These are phyloP conservation scores for Porogramme epimiltina DNA, from an alignment of 1,284 basidiomycete genomes.

Conservation along the genomic window DNA sequence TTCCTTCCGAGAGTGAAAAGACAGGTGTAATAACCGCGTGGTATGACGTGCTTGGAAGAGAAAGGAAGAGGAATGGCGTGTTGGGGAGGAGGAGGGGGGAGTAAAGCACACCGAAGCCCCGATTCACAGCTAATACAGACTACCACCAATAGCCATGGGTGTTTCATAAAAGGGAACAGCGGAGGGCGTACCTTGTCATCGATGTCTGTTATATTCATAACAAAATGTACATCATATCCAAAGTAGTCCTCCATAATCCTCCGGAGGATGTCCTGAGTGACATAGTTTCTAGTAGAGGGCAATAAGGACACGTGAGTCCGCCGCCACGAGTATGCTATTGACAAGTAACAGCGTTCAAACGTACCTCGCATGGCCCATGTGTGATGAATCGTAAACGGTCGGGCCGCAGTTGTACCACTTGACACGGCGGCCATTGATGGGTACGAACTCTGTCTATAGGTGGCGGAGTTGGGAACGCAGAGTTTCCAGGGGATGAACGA, in stretches of 20 bases:
- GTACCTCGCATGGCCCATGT: conserved; percentile 98
- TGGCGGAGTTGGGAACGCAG: conserved; percentile 13
- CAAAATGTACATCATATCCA: conserved; percentile 96
- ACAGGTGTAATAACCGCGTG: no score
- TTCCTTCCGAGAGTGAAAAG: no score
- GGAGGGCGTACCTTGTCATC: conserved; percentile 89
- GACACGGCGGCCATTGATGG: conserved; percentile 80
- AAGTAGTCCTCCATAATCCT: conserved; percentile 96
- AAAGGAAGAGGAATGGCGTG: not conserved
- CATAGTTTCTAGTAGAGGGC: conserved; percentile 87
- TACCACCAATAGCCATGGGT: no score
- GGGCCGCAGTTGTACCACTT: conserved; percentile 99
- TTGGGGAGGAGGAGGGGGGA: not conserved
- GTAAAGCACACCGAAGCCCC: not conserved
- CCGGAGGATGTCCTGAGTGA: conserved; percentile 95
- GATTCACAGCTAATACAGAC: no score
- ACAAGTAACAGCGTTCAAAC: conserved; percentile 13
- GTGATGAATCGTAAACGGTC: conserved; percentile 98
- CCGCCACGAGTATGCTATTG: not conserved
- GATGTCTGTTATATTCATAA: conserved; percentile 99
- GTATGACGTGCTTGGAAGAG: not conserved
- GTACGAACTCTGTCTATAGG: conserved; percentile 80
- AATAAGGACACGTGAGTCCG: not conserved
- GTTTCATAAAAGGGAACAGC: conserved; percentile 10
- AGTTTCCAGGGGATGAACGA: conserved; percentile 3